phyloP scores from a whole-genome alignment of 1,284 basidiomycete species.

The Malassezia obtusa region DNA sequence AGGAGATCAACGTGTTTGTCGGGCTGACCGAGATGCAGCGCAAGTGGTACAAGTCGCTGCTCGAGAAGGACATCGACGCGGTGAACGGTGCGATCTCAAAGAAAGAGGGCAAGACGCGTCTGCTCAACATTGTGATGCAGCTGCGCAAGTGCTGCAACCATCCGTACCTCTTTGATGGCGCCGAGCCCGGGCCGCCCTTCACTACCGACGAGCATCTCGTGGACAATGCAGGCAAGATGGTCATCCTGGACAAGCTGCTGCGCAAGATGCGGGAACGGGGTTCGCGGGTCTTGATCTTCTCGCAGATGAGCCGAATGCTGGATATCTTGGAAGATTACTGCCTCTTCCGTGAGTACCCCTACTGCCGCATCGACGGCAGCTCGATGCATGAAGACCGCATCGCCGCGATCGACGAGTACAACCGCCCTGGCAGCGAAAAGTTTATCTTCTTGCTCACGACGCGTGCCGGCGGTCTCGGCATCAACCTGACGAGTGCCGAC shows the following conservation, averaged over 20 bases:
- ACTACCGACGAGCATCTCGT: conserved; percentile 96
- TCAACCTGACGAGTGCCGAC: conserved; percentile 91
- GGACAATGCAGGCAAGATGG: conserved; percentile 92
- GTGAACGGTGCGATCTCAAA: conserved; percentile 65
- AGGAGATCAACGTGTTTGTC: conserved; percentile 98
- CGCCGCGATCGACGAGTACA: conserved; percentile 91
- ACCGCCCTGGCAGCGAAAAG: conserved; percentile 85
- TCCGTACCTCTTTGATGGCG: conserved; percentile 54
- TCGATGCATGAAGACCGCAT: conserved; percentile 96
- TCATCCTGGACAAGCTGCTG: conserved; percentile 89
- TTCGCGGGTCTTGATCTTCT: conserved; percentile 90
- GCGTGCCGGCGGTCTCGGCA: conserved; percentile 93
- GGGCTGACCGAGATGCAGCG: conserved; percentile 96
- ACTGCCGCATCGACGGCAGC: conserved; percentile 91
- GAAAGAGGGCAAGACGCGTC: conserved; percentile 93
- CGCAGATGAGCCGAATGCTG: conserved; percentile 89
- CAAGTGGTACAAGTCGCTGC: conserved; percentile 67
- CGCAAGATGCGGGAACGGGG: conserved; percentile 77
- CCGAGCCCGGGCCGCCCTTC: conserved; percentile 87
- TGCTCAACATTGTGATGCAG: conserved; percentile 99
- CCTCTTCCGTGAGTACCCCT: conserved; percentile 72
- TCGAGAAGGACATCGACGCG: conserved; percentile 98
- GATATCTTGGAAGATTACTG: conserved; percentile 98
- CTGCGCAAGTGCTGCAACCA: conserved; percentile 57
- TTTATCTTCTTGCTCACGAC: conserved; percentile 96